Evolutionary conservation across 2,329 filamentous ascomycete genomes (phyloP).

Genomic region (Fonsecaea erecta): DNA sequence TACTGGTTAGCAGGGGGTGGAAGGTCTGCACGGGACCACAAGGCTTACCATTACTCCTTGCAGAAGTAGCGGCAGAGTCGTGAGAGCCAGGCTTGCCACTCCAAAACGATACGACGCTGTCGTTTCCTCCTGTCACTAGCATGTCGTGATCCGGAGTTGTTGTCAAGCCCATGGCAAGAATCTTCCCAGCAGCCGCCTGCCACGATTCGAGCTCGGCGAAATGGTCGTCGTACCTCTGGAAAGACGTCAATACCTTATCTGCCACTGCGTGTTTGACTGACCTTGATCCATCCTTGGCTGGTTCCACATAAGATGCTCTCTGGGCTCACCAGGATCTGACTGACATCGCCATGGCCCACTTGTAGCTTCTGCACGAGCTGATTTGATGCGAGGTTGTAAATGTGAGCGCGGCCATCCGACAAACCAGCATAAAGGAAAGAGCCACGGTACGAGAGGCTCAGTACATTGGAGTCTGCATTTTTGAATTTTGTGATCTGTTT

Average conservation of each 20-base stretch:
- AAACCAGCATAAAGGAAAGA: conserved; percentile 93
- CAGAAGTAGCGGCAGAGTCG: conserved; percentile 33
- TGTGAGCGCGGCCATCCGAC: conserved; percentile 82
- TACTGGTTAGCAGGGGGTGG: background rate
- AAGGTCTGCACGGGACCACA: background rate
- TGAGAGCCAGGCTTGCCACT: conserved; percentile 60
- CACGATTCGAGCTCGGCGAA: conserved; percentile 79
- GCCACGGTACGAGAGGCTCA: conserved; percentile 84
- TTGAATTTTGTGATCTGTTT: conserved; percentile 70
- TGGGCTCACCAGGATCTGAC: conserved; percentile 58
- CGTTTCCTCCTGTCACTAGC: conserved; percentile 94
- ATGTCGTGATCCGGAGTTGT: conserved; percentile 73
- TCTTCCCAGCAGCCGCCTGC: conserved; percentile 83
- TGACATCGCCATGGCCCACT: conserved; percentile 75
- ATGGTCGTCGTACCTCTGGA: conserved; percentile 74
- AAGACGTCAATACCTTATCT: conserved; percentile 26
- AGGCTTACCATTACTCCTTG: conserved; percentile 61
- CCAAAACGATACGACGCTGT: conserved; percentile 89
- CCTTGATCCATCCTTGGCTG: conserved; percentile 84
- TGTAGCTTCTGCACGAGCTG: conserved; percentile 90
- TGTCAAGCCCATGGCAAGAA: conserved; percentile 80
- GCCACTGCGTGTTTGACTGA: conserved; percentile 49
- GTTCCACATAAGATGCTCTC: conserved; percentile 85
- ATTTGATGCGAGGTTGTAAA: conserved; percentile 95
- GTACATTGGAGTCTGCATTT: conserved; percentile 66